Evolutionary conservation across 1,284 basidiomycete genomes (phyloP), one percentile per base, ranked within the genome.

Genomic region (Coniferiporia sulphurascens): DNA sequence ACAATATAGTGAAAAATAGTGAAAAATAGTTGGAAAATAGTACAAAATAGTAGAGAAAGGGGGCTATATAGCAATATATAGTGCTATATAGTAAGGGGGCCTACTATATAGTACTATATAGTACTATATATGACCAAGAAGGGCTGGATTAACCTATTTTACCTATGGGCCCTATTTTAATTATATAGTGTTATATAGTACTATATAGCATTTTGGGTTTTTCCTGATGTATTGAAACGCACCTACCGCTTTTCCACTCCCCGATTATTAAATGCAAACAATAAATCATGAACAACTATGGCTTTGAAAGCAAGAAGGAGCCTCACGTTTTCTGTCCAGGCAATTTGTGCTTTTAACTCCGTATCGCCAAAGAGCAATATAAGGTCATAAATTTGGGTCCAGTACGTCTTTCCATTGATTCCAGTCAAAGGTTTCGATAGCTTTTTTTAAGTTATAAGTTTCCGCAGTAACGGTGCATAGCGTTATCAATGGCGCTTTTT

Each of bases 291-390:
- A n/a, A 22, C 32, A 4, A 34, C 15, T 10, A 32, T 9, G 8
- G 22, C 35, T 48, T 32, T 10, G n/a, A 10, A 43, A n/a, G 32
- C 32, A 21, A 36, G n/a, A n/a, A n/a, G 15, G 32, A 38, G n/a
- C 67, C 71, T 59, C 43, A 73, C 72, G 7, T 73, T 62, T n/a
- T 55, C 53, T 10, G 7, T 5, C 53, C 53, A 55, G 32, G 41
- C 21, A 32, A 55, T 45, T n/a, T 55, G 53, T 7, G 53, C 53
- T 32, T 21, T 55, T 27, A 55, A 21, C 21, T 55, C 53, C 15
- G 53, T 55, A 13, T 41, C 41, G 13, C 53, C 53, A 35, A 55
- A 55, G 6, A 19, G 6, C 8, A 55, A 45, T n/a, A 45, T 32
- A 10, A 55, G 41, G 35, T 45, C 17, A 36, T 45, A 55, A 34